Evolutionary conservation across 176 grass and related monocot genomes (phyloP).

Genomic region (Ensete ventricosum): DNA sequence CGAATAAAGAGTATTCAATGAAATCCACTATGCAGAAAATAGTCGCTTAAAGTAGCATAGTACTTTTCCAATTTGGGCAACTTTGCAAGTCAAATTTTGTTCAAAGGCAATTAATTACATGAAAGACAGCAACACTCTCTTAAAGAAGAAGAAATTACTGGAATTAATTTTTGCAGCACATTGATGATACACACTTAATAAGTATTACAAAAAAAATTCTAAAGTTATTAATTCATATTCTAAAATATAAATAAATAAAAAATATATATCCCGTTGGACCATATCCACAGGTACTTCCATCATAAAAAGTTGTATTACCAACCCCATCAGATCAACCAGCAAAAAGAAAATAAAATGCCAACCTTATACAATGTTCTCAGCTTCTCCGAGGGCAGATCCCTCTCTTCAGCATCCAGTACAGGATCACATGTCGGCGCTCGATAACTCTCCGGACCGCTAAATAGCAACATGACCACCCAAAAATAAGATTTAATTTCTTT

Average conservation of each 20-base stretch:
- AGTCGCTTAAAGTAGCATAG: not conserved
- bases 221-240: not conserved
- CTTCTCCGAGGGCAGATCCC: constrained; percentile 34
- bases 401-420: constrained; percentile 11
- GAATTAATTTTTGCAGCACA: not conserved
- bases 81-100: not conserved
- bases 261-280: not conserved
- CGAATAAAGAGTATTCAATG: not conserved
- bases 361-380: constrained; percentile 68
- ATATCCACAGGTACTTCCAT: not conserved
- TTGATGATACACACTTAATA: not conserved
- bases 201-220: not conserved
- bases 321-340: not conserved
- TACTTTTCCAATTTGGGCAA: not conserved
- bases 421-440: constrained; percentile 46
- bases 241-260: not conserved
- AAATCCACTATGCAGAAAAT: not conserved
- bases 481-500: not conserved
- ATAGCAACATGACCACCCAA: not conserved
- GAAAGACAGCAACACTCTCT: too few relatives aligned
- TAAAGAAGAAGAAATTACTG: too few relatives aligned
- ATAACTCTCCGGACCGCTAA: constrained; percentile 78
- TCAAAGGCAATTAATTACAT: too few relatives aligned
- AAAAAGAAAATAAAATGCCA: constrained; percentile 10
- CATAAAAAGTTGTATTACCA: not conserved